Conservation (phyloP, 345 rosid genomes). For the Cardamine occulta region DNA sequence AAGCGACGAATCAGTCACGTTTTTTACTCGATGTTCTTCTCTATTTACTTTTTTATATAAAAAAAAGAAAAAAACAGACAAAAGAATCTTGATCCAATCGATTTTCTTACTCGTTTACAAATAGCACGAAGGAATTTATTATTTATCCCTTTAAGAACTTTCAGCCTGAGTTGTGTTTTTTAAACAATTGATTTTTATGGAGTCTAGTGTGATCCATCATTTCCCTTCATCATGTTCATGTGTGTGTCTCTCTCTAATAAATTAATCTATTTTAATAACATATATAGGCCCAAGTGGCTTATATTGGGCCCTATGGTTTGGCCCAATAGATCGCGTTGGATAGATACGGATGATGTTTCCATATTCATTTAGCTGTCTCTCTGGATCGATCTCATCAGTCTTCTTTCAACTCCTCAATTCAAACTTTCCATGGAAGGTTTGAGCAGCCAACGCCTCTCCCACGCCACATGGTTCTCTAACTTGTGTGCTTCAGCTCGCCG, state of each 20-base stretch:
- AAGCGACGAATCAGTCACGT: conserved; percentile 28
- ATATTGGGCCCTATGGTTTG: neutral
- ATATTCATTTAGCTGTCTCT: neutral
- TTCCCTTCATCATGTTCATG: too few species aligned
- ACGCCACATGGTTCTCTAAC: conserved; percentile 57
- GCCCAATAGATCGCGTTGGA: conserved; percentile 1
- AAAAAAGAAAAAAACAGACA: neutral
- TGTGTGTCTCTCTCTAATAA: too few species aligned
- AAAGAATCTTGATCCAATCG: neutral
- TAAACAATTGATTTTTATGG: neutral
- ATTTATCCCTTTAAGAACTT: neutral
- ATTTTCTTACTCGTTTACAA: neutral
- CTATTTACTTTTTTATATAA: too few species aligned
- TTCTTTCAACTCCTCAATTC: neutral
- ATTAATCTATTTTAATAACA: too few species aligned
- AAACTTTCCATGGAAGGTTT: conserved; percentile 40
- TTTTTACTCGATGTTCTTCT: conserved; percentile 27
- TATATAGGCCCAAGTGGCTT: neutral
- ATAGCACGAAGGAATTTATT: too few species aligned
- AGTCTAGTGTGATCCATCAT: neutral
- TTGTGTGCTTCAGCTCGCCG: conserved; percentile 79
- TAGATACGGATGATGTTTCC: neutral
- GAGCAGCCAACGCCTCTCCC: conserved; percentile 40
- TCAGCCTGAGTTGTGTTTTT: neutral
- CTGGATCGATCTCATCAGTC: conserved; percentile 7